A percentile compares a stretch with the other conserved stretches of the same genome.
phyloP scores from a whole-genome alignment of 345 rosid genomes.

The Noccaea caerulescens region DNA sequence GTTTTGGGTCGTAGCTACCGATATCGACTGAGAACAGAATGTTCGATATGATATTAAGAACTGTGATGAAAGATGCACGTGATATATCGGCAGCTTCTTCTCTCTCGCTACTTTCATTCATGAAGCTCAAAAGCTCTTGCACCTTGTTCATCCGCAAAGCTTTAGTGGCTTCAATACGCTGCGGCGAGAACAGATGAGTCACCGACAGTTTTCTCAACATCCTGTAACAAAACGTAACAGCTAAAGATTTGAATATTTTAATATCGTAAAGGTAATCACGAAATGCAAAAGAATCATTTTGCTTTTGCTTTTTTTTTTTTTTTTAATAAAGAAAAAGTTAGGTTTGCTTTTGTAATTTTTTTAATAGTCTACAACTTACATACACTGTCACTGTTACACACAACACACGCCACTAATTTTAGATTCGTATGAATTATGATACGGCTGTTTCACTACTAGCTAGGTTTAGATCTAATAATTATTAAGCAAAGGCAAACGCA shows the following conservation, averaged over 20 bases:
- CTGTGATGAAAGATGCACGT: slow-evolving; percentile 28
- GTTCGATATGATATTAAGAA: slow-evolving; percentile 37
- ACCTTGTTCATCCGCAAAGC: slow-evolving; percentile 23
- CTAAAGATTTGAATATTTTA: too few species aligned
- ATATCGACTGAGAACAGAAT: slow-evolving; percentile 31
- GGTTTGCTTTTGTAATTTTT: not conserved
- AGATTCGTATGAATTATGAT: not conserved
- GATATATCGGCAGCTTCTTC: slow-evolving; percentile 34
- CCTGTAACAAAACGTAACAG: slow-evolving; percentile 16
- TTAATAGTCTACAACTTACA: too few species aligned
- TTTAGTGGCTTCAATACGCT: slow-evolving; percentile 25
- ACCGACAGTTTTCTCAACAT: slow-evolving; percentile 22
- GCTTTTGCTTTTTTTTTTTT: too few species aligned
- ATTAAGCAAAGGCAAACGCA: not conserved
- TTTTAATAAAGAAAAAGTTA: not conserved
- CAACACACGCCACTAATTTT: not conserved
- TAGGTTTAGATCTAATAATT: not conserved
- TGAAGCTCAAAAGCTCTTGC: slow-evolving; percentile 26
- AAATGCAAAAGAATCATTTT: not conserved
- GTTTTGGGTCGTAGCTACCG: slow-evolving; percentile 13
- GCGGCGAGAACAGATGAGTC: slow-evolving; percentile 27
- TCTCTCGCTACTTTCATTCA: slow-evolving; percentile 27
- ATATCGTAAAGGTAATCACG: too few species aligned
- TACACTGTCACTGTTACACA: too few species aligned
- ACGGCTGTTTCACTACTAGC: not conserved